A percentile compares a stretch with the other conserved stretches of the same genome.
Evolutionary conservation across 139 green algal genomes (phyloP).

Genomic region (Asterochloris sp.): DNA sequence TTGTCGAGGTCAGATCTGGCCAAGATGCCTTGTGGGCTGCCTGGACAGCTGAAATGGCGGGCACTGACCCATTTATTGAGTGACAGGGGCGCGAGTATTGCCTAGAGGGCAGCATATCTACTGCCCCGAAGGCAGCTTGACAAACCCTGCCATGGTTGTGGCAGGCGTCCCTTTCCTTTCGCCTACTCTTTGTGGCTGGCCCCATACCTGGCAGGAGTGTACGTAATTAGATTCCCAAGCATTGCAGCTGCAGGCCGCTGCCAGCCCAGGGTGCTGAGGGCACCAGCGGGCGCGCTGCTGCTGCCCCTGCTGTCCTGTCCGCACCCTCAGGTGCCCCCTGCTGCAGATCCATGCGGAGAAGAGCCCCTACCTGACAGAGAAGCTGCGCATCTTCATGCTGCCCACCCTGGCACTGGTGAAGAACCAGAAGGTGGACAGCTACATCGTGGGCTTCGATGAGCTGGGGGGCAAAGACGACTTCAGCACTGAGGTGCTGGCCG

Average conservation of each 20-base stretch:
- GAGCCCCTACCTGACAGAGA: slow-evolving; percentile 89
- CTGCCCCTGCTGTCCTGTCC: not conserved
- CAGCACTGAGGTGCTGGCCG: slow-evolving; percentile 15
- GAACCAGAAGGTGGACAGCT: slow-evolving; percentile 69
- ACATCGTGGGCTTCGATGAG: slow-evolving; percentile 88
- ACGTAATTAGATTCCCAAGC: too few species aligned
- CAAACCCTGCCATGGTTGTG: too few species aligned
- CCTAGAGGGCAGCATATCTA: too few species aligned
- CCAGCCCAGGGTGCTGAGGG: not conserved
- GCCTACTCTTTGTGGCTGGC: too few species aligned
- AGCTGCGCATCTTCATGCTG: slow-evolving; percentile 86
- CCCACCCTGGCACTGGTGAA: slow-evolving; percentile 83
- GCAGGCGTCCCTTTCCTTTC: too few species aligned
- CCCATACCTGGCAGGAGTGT: not conserved
- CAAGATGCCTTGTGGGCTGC: too few species aligned
- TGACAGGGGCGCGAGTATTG: too few species aligned
- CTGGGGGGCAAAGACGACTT: slow-evolving; percentile 73
- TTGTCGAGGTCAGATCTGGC: slow-evolving; percentile 74
- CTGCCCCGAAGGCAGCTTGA: too few species aligned
- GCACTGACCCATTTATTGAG: too few species aligned
- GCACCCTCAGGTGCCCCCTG: not conserved
- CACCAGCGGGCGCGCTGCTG: not conserved
- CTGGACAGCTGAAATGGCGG: too few species aligned
- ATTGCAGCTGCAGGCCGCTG: not conserved
- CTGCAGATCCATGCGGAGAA: slow-evolving; percentile 95